phyloP scores from a whole-genome alignment of 257 asterid species.

The Solanum chiquidenum region DNA sequence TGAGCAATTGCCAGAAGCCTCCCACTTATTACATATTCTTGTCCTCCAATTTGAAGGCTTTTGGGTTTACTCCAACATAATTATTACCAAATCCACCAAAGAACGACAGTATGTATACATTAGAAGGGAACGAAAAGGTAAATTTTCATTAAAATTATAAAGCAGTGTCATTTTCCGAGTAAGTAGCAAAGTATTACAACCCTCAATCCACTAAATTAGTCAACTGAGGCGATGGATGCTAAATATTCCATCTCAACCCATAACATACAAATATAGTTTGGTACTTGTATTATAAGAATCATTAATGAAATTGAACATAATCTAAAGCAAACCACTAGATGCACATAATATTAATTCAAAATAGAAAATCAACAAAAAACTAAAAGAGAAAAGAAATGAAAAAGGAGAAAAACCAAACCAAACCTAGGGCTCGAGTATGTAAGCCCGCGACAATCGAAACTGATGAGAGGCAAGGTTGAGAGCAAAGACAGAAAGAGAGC shows the following conservation, averaged over 20 bases:
- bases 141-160: neutral
- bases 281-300: neutral
- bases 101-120: neutral
- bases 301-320: neutral
- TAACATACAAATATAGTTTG: neutral
- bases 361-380: neutral
- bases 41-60: neutral
- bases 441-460: neutral
- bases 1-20: neutral
- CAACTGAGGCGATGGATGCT: neutral
- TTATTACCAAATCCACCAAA: neutral
- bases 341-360: neutral
- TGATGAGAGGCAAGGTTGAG: neutral
- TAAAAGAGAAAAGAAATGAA: neutral
- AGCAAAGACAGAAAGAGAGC: neutral
- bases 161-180: neutral
- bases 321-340: neutral
- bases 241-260: neutral
- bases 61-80: neutral
- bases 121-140: neutral
- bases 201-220: neutral
- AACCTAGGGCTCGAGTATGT: no score
- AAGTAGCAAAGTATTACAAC: neutral
- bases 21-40: neutral
- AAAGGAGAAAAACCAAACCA: neutral